Evolutionary conservation across 805 yeast species (phyloP).

Genomic region (Ogataea haglerorum): DNA sequence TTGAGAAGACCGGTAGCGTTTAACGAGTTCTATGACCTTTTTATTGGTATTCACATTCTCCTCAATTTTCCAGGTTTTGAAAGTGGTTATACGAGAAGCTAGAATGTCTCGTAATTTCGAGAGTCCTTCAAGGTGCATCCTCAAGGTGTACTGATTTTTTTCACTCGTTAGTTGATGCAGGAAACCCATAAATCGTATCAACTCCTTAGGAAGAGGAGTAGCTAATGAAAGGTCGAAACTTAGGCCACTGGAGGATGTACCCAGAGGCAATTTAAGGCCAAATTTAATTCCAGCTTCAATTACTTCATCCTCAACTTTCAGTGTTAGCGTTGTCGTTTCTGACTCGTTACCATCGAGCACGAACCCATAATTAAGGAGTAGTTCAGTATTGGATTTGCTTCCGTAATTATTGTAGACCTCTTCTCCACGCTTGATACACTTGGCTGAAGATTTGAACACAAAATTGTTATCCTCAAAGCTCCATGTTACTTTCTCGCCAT

Average conservation of each 20-base stretch:
- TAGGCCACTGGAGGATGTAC: conserved; percentile 33
- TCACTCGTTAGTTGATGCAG: conserved; percentile 53
- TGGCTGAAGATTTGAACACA: conserved; percentile 39
- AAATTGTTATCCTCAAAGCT: conserved; percentile 22
- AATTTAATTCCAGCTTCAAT: conserved; percentile 31
- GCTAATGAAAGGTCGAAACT: conserved; percentile 36
- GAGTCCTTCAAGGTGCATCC: conserved; percentile 62
- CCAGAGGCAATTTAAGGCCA: conserved; percentile 40
- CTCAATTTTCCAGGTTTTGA: conserved; percentile 34
- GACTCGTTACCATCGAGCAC: conserved; percentile 48
- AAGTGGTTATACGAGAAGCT: conserved; percentile 43
- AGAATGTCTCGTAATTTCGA: conserved; percentile 51
- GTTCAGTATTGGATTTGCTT: conserved; percentile 57
- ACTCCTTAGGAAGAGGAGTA: conserved; percentile 35
- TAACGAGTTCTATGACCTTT: conserved; percentile 33
- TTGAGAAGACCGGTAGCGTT: conserved; percentile 48
- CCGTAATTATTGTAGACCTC: conserved; percentile 87
- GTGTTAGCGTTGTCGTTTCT: conserved; percentile 56
- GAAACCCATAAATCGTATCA: conserved; percentile 53
- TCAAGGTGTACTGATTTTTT: conserved; percentile 36
- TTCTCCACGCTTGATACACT: conserved; percentile 37
- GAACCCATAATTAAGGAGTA: conserved; percentile 79
- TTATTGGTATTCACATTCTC: conserved; percentile 18
- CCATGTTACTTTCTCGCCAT: conserved; percentile 65
- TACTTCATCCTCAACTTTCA: conserved; percentile 45